Evolutionary conservation across 2,329 filamentous ascomycete genomes (phyloP), one percentile per base, ranked within the genome.

Genomic region (Penicillium hesseltinei): DNA sequence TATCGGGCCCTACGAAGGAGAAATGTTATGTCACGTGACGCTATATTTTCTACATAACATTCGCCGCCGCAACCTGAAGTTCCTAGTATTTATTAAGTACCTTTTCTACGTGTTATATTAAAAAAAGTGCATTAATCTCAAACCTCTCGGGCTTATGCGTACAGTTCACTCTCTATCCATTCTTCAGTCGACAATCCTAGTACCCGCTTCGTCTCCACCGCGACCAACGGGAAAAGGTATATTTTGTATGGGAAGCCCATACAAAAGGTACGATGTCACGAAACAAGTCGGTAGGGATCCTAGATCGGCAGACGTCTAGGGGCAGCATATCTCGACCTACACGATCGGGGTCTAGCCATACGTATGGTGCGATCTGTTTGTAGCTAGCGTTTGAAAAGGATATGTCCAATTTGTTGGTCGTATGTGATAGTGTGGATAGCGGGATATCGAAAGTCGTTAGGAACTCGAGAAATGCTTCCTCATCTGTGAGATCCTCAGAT

Each of bases 21-120:
- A 56, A 56, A 64, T 57, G 29, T 27, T 8, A 1, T 6, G 43
- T 65, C 64, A 66, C 64, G 64, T 66, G 64, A 59, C 40, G 4
- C 0, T 21, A 2, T 2, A 44, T 38, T 40, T 51, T 44, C 39
- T 27, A n/a, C 9, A 2, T 2, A 19, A n/a, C 6, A 48, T 42
- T 23, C 13, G 44, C 23, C 25, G 5, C 45, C 4, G 19, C 8
- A 7, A n/a, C 15, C 31, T 45, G 17, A 31, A n/a, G n/a, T 45
- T 31, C 27, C n/a, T 36, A 15, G 6, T 9, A 3, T 35, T 33
- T 48, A 13, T 23, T 7, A 17, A 15, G n/a, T 46, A n/a, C 31
- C 5, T 25, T 36, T 23, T 7, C 13, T 23, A 23, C 13, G 7
- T 23, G 8, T 11, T 29, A 9, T 46, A 23, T n/a, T n/a, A 23